phyloP scores from a whole-genome alignment of 257 asterid genomes.

The Solanum clarkiae region DNA sequence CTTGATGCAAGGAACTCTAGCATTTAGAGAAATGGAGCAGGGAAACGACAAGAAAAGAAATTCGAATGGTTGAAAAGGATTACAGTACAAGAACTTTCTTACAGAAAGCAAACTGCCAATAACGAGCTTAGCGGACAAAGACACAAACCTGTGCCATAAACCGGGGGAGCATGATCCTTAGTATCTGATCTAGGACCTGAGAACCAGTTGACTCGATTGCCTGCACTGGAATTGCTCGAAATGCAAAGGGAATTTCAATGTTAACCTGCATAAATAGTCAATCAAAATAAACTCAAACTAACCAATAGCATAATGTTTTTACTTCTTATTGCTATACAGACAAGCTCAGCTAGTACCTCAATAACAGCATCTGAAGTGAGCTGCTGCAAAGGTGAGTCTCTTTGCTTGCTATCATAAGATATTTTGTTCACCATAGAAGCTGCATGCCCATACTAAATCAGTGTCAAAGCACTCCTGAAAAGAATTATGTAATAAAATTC shows the following conservation, averaged over 20 bases:
- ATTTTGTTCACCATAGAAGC: constrained; percentile 87
- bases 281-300: neutral
- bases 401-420: constrained; percentile 22
- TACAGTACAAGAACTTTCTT: neutral
- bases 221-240: constrained; percentile 53
- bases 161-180: constrained; percentile 88
- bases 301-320: neutral
- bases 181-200: constrained; percentile 71
- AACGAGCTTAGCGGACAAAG: neutral
- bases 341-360: constrained; percentile 36
- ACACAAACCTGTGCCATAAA: constrained; percentile 77
- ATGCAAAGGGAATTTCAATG: constrained; percentile 82
- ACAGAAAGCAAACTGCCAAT: neutral
- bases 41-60: neutral
- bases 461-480: constrained; percentile 96
- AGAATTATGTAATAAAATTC: constrained; percentile 48
- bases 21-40: neutral
- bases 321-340: neutral
- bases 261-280: constrained; percentile 42
- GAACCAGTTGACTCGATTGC: constrained; percentile 84
- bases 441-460: constrained; percentile 99
- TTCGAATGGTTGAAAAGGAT: neutral
- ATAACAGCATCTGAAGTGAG: constrained; percentile 83
- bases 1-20: neutral
- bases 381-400: constrained; percentile 48